phyloP scores from a whole-genome alignment of 2,329 filamentous ascomycete species.

The Pezicula carpinea region DNA sequence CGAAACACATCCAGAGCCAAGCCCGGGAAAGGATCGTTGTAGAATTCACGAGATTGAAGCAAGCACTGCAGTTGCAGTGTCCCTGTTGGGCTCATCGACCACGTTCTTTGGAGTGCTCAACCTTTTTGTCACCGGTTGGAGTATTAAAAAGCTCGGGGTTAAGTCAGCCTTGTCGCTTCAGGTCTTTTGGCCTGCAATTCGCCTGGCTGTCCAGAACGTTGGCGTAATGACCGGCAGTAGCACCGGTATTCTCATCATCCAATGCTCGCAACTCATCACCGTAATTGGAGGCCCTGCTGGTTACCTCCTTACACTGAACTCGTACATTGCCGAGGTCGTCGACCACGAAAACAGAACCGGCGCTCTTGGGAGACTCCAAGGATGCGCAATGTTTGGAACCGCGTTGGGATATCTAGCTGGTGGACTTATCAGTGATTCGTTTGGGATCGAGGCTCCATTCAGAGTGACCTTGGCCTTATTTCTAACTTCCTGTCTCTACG shows the following conservation, averaged over 20 bases:
- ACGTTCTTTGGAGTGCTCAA: conserved; percentile 65
- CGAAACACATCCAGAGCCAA: conserved; percentile 46
- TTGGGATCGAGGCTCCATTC: conserved; percentile 61
- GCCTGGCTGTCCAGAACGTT: conserved; percentile 59
- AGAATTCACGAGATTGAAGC: conserved; percentile 58
- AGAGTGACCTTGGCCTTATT: conserved; percentile 57
- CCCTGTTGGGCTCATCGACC: conserved; percentile 64
- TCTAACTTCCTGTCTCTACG: conserved; percentile 35
- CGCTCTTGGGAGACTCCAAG: conserved; percentile 61
- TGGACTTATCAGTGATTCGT: conserved; percentile 58
- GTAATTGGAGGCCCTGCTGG: conserved; percentile 64
- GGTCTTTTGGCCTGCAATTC: conserved; percentile 59
- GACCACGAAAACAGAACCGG: conserved; percentile 55
- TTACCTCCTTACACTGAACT: conserved; percentile 65
- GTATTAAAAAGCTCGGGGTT: conserved; percentile 61
- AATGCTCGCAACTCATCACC: conserved; percentile 62
- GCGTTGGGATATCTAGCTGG: conserved; percentile 61
- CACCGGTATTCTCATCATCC: conserved; percentile 61
- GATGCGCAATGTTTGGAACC: conserved; percentile 62
- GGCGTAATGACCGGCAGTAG: conserved; percentile 57
- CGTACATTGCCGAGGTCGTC: conserved; percentile 62
- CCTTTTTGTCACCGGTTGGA: conserved; percentile 62
- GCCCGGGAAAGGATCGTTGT: conserved; percentile 49
- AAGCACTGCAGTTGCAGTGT: conserved; percentile 56
- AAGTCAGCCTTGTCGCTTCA: conserved; percentile 58